These are phyloP conservation scores for Lentinula sp. DNA, from an alignment of 768 basidiomycete genomes.

Conservation along the genomic window DNA sequence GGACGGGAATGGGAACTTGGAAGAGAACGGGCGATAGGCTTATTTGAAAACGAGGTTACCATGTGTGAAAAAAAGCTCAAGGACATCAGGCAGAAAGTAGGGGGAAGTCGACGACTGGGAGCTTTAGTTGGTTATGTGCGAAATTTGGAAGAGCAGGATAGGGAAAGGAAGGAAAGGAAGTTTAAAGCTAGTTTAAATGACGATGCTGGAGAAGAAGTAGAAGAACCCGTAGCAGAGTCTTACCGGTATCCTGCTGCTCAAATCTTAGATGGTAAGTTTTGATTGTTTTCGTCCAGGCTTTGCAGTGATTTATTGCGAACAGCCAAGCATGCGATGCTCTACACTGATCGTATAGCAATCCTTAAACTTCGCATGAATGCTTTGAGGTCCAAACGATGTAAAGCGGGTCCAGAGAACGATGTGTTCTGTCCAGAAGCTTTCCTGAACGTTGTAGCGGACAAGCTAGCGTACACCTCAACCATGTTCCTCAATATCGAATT, in stretches of 20 bases:
- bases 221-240: constrained; percentile 47
- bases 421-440: constrained; percentile 95
- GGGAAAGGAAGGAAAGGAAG: constrained; percentile 50
- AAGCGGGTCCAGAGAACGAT: constrained; percentile 80
- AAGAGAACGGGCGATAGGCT: constrained; percentile 61
- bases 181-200: constrained; percentile 31
- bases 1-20: constrained; percentile 89
- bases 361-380: constrained; percentile 84
- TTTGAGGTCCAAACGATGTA: constrained; percentile 85
- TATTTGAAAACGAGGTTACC: constrained; percentile 78
- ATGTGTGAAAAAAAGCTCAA: constrained; percentile 85
- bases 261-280: constrained; percentile 60
- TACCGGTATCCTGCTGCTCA: constrained; percentile 92
- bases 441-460: constrained; percentile 94
- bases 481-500: constrained; percentile 99
- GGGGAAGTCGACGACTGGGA: constrained; percentile 75
- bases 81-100: constrained; percentile 84
- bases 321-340: constrained; percentile 84
- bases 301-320: constrained; percentile 32
- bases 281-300: constrained; percentile 35
- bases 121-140: constrained; percentile 77
- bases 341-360: constrained; percentile 72
- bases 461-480: constrained; percentile 90
- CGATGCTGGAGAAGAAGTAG: constrained; percentile 25
- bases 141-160: constrained; percentile 71